Evolutionary conservation across 257 asterid species (phyloP), one percentile per base, ranked within the genome.

Genomic region (Solanum etuberosum): DNA sequence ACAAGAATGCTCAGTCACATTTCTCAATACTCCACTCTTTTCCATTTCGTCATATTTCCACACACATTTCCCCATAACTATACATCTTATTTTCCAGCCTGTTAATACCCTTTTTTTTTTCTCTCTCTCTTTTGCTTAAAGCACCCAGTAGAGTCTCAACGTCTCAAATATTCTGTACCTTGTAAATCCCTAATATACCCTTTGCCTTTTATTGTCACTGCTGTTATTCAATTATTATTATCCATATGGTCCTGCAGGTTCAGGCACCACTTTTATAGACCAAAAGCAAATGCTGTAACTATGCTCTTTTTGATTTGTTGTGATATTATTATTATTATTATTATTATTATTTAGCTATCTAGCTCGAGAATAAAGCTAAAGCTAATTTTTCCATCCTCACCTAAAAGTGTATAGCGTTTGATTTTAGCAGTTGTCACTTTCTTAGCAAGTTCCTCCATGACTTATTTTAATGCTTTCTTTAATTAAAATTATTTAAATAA

Each of bases 1-100:
- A 40, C 0, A 78, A 42, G 1, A 78, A 29, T 46, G 40, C 40
- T 35, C 34, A 18, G 72, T 35, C 90, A 78, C 90, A 88, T 86
- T 76, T 84, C 82, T 76, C 88, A 68, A 86, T 42, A 68, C 87
- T 18, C 20, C 65, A 61, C 42, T 27, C n/a, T 18, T 51, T 51
- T 51, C 61, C 61, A 51, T 51, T 51, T 51, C 61, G 65, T 89
- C 88, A 86, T 54, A 88, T 87, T 70, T 54, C 86, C 72, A 32
- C 70, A 77, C 89, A 72, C 89, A 87, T 14, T 14, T 86, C 90
- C 88, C 91, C 11, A 87, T 88, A 87, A 74, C n/a, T 23, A 8
- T 23, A 4, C 34, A 46, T 76, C 86, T 63, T 25, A 9, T 25
- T 18, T 2, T 87, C 91, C 91, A 90, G 92, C 89, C 92, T 90